Conservation (phyloP, 202 grass and related monocot species). For the Brachypodium distachyon region DNA sequence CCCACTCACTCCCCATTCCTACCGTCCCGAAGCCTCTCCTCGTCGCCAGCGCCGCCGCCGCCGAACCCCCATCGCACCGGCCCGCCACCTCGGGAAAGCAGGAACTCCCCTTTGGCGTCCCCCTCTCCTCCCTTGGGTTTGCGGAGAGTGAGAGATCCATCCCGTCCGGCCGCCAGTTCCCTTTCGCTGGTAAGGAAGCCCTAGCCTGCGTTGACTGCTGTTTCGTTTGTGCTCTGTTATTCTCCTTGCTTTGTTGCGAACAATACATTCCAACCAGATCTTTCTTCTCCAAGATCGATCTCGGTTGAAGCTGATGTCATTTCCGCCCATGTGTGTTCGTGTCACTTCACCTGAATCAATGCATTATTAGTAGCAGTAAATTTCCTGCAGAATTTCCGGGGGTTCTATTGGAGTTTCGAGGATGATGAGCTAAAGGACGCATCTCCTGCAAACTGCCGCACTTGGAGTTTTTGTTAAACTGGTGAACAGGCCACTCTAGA, state of each 20-base stretch:
- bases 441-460: neutral
- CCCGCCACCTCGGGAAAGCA: neutral
- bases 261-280: neutral
- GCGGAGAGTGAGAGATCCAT: slow-evolving; percentile 12
- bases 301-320: neutral
- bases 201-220: neutral
- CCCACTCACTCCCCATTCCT: neutral
- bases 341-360: neutral
- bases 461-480: neutral
- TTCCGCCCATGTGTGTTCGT: neutral
- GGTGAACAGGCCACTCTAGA: neutral
- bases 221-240: neutral
- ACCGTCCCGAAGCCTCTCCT: neutral
- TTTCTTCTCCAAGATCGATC: neutral
- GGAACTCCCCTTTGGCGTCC: neutral
- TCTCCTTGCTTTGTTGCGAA: neutral
- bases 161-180: neutral
- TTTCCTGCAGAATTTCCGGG: neutral
- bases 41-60: neutral
- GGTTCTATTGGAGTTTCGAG: neutral
- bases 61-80: neutral
- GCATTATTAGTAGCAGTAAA: neutral
- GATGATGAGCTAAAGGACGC: neutral
- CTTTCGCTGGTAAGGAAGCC: neutral
- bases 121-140: neutral